Conservation (phyloP, 192 early-diverging fungal genomes). For the Lobulomyces angularis region DNA sequence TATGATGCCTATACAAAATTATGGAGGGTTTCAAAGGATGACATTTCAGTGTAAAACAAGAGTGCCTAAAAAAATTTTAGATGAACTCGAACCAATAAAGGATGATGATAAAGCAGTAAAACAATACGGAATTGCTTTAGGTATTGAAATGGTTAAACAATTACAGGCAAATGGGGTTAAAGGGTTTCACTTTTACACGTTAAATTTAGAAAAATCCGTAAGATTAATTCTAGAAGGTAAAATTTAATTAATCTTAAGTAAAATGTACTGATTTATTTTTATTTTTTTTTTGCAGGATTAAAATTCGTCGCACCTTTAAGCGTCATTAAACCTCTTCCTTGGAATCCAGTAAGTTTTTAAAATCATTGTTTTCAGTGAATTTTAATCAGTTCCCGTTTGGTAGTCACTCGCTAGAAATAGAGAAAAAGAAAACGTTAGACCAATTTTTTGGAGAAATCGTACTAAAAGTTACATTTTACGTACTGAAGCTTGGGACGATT, state of each 20-base stretch:
- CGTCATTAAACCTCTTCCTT: conserved; percentile 57
- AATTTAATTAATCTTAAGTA: too few relatives aligned
- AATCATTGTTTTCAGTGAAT: background rate
- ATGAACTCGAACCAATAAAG: conserved; percentile 89
- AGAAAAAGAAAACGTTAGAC: conserved; percentile 88
- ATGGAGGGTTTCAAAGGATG: conserved; percentile 85
- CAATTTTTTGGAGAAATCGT: conserved; percentile 98
- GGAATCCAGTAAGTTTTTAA: conserved; percentile 54
- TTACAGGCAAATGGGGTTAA: conserved; percentile 47
- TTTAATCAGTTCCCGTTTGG: conserved; percentile 4
- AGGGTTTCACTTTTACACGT: conserved; percentile 92
- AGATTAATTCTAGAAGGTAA: conserved; percentile 78
- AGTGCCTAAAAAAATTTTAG: conserved; percentile 76
- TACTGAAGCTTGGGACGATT: conserved; percentile 94
- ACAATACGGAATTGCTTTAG: conserved; percentile 81
- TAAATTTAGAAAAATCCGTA: conserved; percentile 80
- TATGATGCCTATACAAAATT: conserved; percentile 93
- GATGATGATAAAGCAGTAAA: conserved; percentile 96
- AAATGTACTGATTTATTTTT: too few relatives aligned
- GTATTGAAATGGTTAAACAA: conserved; percentile 71
- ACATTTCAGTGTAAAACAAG: conserved; percentile 72
- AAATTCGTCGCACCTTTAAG: conserved; percentile 62
- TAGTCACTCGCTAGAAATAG: conserved; percentile 69
- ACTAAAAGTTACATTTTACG: conserved; percentile 77
- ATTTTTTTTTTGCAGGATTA: too few relatives aligned